These are phyloP conservation scores for Scleromitrula shiraiana DNA, from an alignment of 2,329 filamentous ascomycete species.

Conservation along the genomic window DNA sequence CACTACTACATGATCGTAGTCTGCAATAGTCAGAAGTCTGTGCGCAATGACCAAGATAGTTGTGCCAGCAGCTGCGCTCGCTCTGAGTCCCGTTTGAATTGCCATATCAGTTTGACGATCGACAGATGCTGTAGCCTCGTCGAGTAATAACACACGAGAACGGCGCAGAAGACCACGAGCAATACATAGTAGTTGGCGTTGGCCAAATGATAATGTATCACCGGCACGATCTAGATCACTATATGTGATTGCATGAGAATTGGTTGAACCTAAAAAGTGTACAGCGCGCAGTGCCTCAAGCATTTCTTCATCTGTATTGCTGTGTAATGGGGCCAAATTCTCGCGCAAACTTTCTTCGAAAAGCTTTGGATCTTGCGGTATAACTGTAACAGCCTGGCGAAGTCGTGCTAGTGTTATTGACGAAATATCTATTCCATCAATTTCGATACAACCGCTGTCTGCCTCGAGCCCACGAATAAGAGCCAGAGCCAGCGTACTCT, in stretches of 20 bases:
- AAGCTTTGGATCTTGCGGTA: slow-evolving; percentile 58
- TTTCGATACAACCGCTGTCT: slow-evolving; percentile 32
- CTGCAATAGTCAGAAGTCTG: too few species aligned
- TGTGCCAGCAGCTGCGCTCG: too few species aligned
- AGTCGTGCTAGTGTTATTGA: slow-evolving; percentile 19
- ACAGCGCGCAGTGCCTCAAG: background rate
- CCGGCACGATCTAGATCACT: background rate
- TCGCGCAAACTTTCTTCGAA: slow-evolving; percentile 77
- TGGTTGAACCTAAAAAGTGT: background rate
- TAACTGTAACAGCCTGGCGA: slow-evolving; percentile 19
- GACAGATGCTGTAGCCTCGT: slow-evolving; percentile 52
- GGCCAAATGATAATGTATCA: slow-evolving; percentile 39
- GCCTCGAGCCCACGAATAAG: slow-evolving; percentile 7
- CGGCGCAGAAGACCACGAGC: slow-evolving; percentile 60
- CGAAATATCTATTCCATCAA: slow-evolving; percentile 27
- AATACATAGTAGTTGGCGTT: slow-evolving; percentile 68
- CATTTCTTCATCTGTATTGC: background rate
- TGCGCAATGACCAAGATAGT: too few species aligned
- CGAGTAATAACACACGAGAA: slow-evolving; percentile 58
- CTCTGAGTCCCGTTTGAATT: too few species aligned
- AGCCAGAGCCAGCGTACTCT: slow-evolving; percentile 5
- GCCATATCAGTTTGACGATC: slow-evolving; percentile 31
- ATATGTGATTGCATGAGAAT: background rate
- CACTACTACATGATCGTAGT: too few species aligned
- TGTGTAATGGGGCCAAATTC: slow-evolving; percentile 70